These are phyloP conservation scores for Phoma sp. DNA, from an alignment of 2,329 filamentous ascomycete species.

Conservation along the genomic window DNA sequence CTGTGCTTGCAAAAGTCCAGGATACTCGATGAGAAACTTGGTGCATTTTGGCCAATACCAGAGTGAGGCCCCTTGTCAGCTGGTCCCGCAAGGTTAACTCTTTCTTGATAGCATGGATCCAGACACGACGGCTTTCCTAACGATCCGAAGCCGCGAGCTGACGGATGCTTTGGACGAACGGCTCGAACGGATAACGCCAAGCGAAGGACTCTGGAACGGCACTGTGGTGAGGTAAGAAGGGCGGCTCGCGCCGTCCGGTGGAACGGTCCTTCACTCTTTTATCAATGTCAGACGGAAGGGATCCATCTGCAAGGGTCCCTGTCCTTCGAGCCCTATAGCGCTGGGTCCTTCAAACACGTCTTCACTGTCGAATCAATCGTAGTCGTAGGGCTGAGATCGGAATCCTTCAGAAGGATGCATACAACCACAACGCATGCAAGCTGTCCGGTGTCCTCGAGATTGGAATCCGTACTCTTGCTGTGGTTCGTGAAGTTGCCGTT, in stretches of 20 bases:
- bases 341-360: background rate
- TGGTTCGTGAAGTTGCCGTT: constrained; percentile 1
- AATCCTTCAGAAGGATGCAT: constrained; percentile 14
- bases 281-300: constrained; percentile 8
- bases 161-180: background rate
- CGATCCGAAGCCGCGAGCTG: background rate
- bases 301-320: background rate
- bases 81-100: background rate
- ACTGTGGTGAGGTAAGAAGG: constrained; percentile 14
- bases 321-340: background rate
- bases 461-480: constrained; percentile 2
- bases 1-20: background rate
- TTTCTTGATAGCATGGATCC: background rate
- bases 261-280: constrained; percentile 6
- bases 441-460: constrained; percentile 26
- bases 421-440: constrained; percentile 13
- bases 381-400: constrained; percentile 21
- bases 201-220: constrained; percentile 14
- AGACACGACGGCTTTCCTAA: background rate
- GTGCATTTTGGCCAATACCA: background rate
- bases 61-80: constrained; percentile 5
- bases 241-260: constrained; percentile 27
- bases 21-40: constrained; percentile 1
- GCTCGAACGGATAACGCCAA: background rate
- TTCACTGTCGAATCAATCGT: constrained; percentile 1